A percentile compares a stretch with the other conserved stretches of the same genome.
phyloP scores from a whole-genome alignment of 208 protist species.

The Vickermania spadyakhi region DNA sequence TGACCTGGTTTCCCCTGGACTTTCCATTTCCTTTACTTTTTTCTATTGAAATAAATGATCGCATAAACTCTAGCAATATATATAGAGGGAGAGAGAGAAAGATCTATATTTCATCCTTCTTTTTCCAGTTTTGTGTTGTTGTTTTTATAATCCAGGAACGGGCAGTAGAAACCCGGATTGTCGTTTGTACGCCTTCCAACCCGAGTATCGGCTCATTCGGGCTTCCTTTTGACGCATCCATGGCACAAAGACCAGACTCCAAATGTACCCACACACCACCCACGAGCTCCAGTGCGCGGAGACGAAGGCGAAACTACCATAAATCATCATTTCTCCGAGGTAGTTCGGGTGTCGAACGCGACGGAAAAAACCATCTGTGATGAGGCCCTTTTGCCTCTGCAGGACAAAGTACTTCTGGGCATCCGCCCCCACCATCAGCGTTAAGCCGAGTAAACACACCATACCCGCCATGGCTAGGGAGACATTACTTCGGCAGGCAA shows the following conservation, averaged over 20 bases:
- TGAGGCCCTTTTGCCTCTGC: conserved; percentile 45
- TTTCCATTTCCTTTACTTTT: too few relatives aligned
- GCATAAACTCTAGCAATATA: too few relatives aligned
- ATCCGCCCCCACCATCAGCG: conserved; percentile 67
- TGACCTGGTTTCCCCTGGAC: too few relatives aligned
- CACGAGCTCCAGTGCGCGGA: conserved; percentile 38
- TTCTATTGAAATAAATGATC: too few relatives aligned
- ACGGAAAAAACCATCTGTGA: conserved; percentile 79
- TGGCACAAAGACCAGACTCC: conserved; percentile 60
- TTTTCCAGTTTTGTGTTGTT: too few relatives aligned
- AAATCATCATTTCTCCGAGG: conserved; percentile 85
- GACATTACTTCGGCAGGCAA: conserved; percentile 21
- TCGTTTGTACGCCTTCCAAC: conserved; percentile 46
- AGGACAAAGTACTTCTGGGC: conserved; percentile 82
- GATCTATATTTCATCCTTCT: too few relatives aligned
- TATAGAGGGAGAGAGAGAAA: too few relatives aligned
- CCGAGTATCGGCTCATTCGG: conserved; percentile 64
- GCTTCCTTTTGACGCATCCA: conserved; percentile 71
- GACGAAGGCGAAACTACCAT: conserved; percentile 72
- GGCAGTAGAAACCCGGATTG: conserved; percentile 59
- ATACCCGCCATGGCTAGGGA: conserved; percentile 33
- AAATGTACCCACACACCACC: conserved; percentile 48
- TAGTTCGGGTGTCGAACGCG: conserved; percentile 80
- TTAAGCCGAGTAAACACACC: conserved; percentile 51
- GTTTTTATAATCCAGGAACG: conserved; percentile 11